Percentiles rank a stretch among this genome's conserved stretches.
Conservation (phyloP, 2,329 filamentous ascomycete species). For the Mycosphaerella sp. region DNA sequence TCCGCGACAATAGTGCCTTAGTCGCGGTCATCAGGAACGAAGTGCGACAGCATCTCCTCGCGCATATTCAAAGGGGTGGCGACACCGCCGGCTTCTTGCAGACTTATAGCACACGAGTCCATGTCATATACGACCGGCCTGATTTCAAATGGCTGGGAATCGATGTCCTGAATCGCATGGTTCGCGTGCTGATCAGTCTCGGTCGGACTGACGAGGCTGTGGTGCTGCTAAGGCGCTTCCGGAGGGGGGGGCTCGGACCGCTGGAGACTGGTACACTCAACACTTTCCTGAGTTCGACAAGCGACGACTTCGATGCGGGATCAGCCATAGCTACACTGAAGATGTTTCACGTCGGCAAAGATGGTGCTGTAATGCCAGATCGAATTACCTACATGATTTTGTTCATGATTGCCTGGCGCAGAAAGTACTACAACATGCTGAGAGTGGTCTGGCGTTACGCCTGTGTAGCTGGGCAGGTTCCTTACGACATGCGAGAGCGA, state of each 20-base stretch:
- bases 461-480: slow-evolving; percentile 24
- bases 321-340: slow-evolving; percentile 18
- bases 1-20: slow-evolving; percentile 13
- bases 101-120: slow-evolving; percentile 16
- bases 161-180: slow-evolving; percentile 22
- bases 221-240: slow-evolving; percentile 18
- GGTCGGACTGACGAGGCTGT: slow-evolving; percentile 22
- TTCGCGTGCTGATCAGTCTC: slow-evolving; percentile 17
- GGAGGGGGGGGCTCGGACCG: not conserved
- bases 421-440: slow-evolving; percentile 26
- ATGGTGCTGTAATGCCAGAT: slow-evolving; percentile 11
- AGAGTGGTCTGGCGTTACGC: slow-evolving; percentile 33
- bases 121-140: not conserved
- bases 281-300: slow-evolving; percentile 23
- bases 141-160: slow-evolving; percentile 24
- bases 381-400: slow-evolving; percentile 20
- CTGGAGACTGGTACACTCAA: slow-evolving; percentile 22
- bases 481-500: slow-evolving; percentile 6
- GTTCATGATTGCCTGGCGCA: slow-evolving; percentile 24
- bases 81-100: slow-evolving; percentile 17
- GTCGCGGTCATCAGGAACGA: slow-evolving; percentile 9
- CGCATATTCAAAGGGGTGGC: slow-evolving; percentile 14
- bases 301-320: slow-evolving; percentile 11
- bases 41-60: slow-evolving; percentile 14
- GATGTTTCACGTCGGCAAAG: slow-evolving; percentile 14